These are phyloP conservation scores for Komagataella pastoris DNA, from an alignment of 805 yeast genomes.

Conservation along the genomic window DNA sequence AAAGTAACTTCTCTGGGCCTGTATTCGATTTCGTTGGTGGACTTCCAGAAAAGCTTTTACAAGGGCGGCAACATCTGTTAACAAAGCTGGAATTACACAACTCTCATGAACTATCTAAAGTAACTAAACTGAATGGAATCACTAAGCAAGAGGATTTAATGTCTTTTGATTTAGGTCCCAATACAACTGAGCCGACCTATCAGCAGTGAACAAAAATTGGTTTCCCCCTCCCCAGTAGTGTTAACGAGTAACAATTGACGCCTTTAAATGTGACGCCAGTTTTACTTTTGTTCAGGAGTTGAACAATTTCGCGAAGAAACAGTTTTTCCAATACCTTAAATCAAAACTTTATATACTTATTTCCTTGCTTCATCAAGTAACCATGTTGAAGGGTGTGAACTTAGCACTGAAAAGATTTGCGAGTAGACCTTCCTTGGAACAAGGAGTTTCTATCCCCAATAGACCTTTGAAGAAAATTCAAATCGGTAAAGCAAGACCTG, in stretches of 20 bases:
- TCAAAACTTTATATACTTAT: too few species aligned
- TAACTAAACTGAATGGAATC: conserved; percentile 20
- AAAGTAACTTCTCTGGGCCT: background rate
- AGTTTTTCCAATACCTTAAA: background rate
- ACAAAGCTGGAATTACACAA: conserved; percentile 22
- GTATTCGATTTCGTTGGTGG: background rate
- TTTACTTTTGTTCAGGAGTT: background rate
- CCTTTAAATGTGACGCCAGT: too few species aligned
- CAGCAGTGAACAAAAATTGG: too few species aligned
- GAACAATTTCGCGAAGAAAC: background rate
- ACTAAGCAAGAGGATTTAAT: conserved; percentile 20
- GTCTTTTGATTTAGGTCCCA: background rate
- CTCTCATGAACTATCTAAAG: conserved; percentile 19
- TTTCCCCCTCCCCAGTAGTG: too few species aligned
- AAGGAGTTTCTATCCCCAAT: conserved; percentile 15
- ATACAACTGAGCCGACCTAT: background rate
- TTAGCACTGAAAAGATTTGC: conserved; percentile 6
- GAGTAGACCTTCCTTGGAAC: conserved; percentile 13
- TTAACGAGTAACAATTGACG: too few species aligned
- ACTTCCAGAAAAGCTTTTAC: background rate
- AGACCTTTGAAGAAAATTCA: conserved; percentile 59
- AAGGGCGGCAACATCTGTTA: conserved; percentile 16
- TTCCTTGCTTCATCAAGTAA: background rate
- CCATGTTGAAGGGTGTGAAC: background rate
- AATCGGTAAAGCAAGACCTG: conserved; percentile 85